Evolutionary conservation across 2,329 filamentous ascomycete species (phyloP).

Genomic region (Leptographium procerum): DNA sequence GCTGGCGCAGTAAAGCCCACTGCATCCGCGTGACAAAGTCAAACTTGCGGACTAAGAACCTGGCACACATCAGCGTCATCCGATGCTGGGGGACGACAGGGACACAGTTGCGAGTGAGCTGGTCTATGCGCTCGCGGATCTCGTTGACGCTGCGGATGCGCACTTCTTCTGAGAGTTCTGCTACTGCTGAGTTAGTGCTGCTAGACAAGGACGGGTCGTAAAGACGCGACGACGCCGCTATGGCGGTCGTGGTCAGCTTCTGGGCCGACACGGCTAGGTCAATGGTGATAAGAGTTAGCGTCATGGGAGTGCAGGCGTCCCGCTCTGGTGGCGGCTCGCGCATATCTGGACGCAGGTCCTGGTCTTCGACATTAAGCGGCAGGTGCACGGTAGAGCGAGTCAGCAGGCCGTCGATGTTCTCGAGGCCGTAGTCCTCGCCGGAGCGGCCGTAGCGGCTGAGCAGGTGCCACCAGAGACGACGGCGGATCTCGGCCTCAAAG

Average conservation of each 20-base stretch:
- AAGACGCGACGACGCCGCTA: not conserved
- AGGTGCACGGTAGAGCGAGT: slow-evolving; percentile 33
- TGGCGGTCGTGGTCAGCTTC: not conserved
- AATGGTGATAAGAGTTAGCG: slow-evolving; percentile 28
- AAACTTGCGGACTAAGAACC: not conserved
- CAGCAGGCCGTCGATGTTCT: slow-evolving; percentile 22
- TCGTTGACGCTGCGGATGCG: not conserved
- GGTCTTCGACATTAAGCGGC: slow-evolving; percentile 45
- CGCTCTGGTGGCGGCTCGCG: slow-evolving; percentile 26
- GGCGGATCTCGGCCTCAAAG: slow-evolving; percentile 41
- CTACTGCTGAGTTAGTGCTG: too few relatives aligned
- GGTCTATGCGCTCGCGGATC: not conserved
- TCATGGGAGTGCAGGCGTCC: slow-evolving; percentile 40
- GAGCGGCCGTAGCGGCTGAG: slow-evolving; percentile 39
- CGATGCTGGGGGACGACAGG: not conserved
- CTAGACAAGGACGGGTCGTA: too few relatives aligned
- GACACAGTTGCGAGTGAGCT: not conserved
- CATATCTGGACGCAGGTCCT: slow-evolving; percentile 37
- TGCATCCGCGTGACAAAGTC: not conserved
- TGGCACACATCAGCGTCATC: not conserved
- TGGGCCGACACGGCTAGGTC: slow-evolving; percentile 9
- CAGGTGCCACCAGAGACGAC: slow-evolving; percentile 43
- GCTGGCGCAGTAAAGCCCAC: not conserved
- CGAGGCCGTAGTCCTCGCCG: slow-evolving; percentile 44
- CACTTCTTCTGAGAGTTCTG: not conserved